Evolutionary conservation across 1,284 basidiomycete genomes (phyloP), one percentile per base, ranked within the genome.

Genomic region (Boletellus deceptivus): DNA sequence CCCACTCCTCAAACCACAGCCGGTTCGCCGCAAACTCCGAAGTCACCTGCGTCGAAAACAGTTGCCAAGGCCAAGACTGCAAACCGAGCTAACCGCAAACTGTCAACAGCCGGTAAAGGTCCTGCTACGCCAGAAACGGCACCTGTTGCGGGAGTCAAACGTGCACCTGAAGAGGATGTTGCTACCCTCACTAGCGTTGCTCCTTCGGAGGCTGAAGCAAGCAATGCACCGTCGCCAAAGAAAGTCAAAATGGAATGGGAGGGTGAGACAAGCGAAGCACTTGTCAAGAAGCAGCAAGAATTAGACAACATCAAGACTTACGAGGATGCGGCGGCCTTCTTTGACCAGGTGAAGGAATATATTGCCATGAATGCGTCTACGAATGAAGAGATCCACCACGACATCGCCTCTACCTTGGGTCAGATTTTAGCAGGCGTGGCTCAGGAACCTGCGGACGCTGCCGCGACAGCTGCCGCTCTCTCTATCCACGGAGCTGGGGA

Each of bases 181-280:
- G 48, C 64, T 34, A 52, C 61, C 8, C 58, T 65, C 27, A 54
- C 60, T 9, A 56, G 54, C 31, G 56, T 59, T 6, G 59, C 66
- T 1, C 62, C 65, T 35, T 62, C 69, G 35, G 70, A 72, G 25
- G 68, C 73, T 17, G 70, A 72, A 17, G 66, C 70, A 7, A 73
- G 74, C 52, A 78, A 79, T 48, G 80, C 80, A 9, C 84, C 83
- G 3, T 82, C 86, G 4, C 81, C 84, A 17, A 90, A 90, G 70
- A 81, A 84, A 46, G 61, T 69, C 37, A 89, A 83, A 73, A 79
- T 75, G 13, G 85, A 89, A 48, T 86, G 82, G 80, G 84, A 85
- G 42, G 78, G 78, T 16, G 72, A 77, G 36, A 68, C 75, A 9
- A 82, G 71, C 54, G 82, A 85, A 38, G 75, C 70, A 22, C 60